Base-by-base conservation (phyloP, 2,329 filamentous ascomycete genomes). In the Fusarium paranaense region DNA sequence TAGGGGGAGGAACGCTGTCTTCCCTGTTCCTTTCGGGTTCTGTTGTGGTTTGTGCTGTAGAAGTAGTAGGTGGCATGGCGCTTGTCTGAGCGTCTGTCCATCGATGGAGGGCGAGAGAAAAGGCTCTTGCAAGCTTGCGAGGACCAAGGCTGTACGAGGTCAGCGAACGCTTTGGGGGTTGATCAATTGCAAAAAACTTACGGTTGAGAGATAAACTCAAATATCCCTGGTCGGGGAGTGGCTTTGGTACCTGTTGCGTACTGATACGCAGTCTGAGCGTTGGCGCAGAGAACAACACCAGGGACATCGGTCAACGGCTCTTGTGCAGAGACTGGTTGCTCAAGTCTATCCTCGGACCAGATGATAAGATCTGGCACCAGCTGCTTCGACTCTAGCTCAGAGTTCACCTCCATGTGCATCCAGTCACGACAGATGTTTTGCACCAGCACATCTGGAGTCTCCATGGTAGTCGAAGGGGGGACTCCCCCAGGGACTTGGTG, bases 171-270 rank as follows among this genome's bases (percentile, higher is more conserved):
- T 11, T 16, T 16, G 14, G 6, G 6, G 2, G 6, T 35, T 6
- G 3, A 35, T 8, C 6, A 35, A 1, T 35, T 16, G 33, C 33
- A 16, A 35, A 14, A 35, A 37, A 79, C 82, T 77, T 67, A 83
- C 80, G 83, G 83, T 18, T 83, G 83, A 14, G 83, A 82, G 14
- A 84, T 79, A 30, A 83, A 84, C 56, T 85, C 83, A 6, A 82
- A 78, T 4, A 83, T 70, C 2, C 75, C 77, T 30, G 69, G 70
- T 2, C 66, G 56, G 1, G 61, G 69, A 13, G 66, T 73, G 1
- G 65, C 70, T 30, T 77, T 70, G 38, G 73, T 52, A 1, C 71
- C 76, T 27, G 58, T 77, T 22, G 67, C 70, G 25, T 78, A 66
- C n/a, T 74, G 76, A 47, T 82, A 79, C 0, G 81, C 83, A 18